Conservation (phyloP, 495 filamentous ascomycete species). For the Penicilliopsis zonata region DNA sequence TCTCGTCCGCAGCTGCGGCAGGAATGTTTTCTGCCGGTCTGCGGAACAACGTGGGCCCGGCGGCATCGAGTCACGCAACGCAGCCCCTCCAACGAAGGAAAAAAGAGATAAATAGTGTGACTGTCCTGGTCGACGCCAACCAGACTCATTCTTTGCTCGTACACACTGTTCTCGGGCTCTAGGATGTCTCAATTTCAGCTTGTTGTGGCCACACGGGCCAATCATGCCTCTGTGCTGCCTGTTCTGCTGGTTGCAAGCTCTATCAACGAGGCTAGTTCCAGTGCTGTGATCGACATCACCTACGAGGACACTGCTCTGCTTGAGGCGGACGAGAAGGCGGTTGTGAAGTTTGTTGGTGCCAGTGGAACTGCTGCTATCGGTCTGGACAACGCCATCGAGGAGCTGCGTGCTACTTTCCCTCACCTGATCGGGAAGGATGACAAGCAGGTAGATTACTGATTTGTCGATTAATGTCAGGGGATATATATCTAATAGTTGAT, state of each 20-base stretch:
- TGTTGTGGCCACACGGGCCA: slow-evolving; percentile 50
- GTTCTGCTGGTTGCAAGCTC: slow-evolving; percentile 37
- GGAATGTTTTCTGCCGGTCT: slow-evolving; percentile 28
- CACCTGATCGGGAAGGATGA: slow-evolving; percentile 33
- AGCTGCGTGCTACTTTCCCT: slow-evolving; percentile 28
- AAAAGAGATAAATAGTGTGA: too few relatives aligned
- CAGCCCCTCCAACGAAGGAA: too few relatives aligned
- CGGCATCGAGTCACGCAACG: too few relatives aligned
- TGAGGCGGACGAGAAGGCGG: slow-evolving; percentile 27
- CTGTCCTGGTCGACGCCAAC: too few relatives aligned
- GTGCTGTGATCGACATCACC: slow-evolving; percentile 29
- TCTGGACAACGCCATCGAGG: slow-evolving; percentile 23
- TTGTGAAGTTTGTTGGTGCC: slow-evolving; percentile 24
- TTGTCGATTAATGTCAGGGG: too few relatives aligned
- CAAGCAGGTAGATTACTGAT: slow-evolving; percentile 20
- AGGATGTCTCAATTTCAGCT: slow-evolving; percentile 29
- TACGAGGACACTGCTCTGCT: slow-evolving; percentile 36
- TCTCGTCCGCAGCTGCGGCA: not conserved
- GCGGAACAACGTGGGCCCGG: slow-evolving; percentile 25
- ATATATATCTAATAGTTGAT: too few relatives aligned
- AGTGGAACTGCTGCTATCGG: slow-evolving; percentile 22
- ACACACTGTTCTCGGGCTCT: slow-evolving; percentile 4
- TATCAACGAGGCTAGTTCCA: slow-evolving; percentile 34
- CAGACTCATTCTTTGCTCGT: not conserved
- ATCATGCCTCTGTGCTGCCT: slow-evolving; percentile 39